Evolutionary conservation across 2,329 filamentous ascomycete genomes (phyloP).

Genomic region (Talaromyces sp.): DNA sequence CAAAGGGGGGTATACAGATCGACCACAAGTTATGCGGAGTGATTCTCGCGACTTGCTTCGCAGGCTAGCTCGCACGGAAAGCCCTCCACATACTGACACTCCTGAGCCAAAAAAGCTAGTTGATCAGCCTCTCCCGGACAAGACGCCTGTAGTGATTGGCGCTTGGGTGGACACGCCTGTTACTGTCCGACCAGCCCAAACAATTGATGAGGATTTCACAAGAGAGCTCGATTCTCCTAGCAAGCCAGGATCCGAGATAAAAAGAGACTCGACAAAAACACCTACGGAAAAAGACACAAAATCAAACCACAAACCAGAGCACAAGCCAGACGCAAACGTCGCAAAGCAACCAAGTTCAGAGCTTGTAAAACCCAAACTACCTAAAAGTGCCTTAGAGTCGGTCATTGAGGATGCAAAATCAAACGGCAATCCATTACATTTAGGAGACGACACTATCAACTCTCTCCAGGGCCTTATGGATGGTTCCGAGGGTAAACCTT

Average conservation of each 20-base stretch:
- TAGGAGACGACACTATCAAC: constrained; percentile 44
- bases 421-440: constrained; percentile 31
- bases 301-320: constrained; percentile 3
- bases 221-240: constrained; percentile 22
- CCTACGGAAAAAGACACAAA: constrained; percentile 7
- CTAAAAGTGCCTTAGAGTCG: constrained; percentile 39
- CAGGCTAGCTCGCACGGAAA: constrained; percentile 36
- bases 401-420: constrained; percentile 38
- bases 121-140: constrained; percentile 32
- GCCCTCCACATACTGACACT: constrained; percentile 28
- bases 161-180: constrained; percentile 46
- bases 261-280: neutral
- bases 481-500: constrained; percentile 14
- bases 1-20: constrained; percentile 26
- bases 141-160: constrained; percentile 42
- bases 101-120: constrained; percentile 29
- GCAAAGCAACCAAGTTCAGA: constrained; percentile 18
- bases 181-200: constrained; percentile 30
- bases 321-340: constrained; percentile 5
- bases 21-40: constrained; percentile 25
- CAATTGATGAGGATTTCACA: constrained; percentile 15
- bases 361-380: constrained; percentile 34
- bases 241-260: constrained; percentile 7
- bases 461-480: constrained; percentile 41
- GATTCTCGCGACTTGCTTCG: constrained; percentile 41